Base-by-base conservation (phyloP, 1,284 basidiomycete genomes). In the Boletellus deceptivus region DNA sequence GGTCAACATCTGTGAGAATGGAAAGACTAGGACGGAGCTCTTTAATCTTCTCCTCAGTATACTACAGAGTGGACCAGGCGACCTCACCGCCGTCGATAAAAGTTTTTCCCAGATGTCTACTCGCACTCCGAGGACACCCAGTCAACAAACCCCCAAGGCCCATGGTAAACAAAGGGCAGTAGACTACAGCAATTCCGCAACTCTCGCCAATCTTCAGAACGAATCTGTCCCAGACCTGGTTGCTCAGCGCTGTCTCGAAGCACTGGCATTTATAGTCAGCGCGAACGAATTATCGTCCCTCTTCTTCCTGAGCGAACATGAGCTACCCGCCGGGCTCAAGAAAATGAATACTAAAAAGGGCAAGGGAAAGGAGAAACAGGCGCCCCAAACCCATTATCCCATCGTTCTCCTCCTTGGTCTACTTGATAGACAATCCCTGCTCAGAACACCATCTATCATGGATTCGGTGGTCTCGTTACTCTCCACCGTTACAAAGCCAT, bases 271-370 rank as follows among this genome's bases (percentile, higher is more conserved):
- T 69, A 91, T 98, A 58, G 93, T 96, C 62, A 81, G 77, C 50
- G 77, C 84, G 22, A 97, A 96, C 68, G 86, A 92, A 53, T 69
- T 82, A 16, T 89, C 91, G 1, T 89, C 93, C 1, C 71, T 92
- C 18, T 98, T 94, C 77, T 98, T 98, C 83, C 76, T 98, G 51
- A 91, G 87, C 0, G 95, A 98, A 69, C 93, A 97, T 61, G 95
- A 98, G 59, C 73, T 93, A 27, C 84, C 89, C 5, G 77, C 78
- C 16, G 86, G 88, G 31, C 76, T 94, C 22, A 83, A 84, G 56
- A 83, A 84, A 59, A 70, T 75, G 7, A 71, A 77, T 0, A 79
- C 80, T 11, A 91, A 87, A 71, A 96, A 96, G 69, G 92, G 92
- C 18, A 96, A 96, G 70, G 92, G 91, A 18, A 97, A 97, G 70